These are phyloP conservation scores for Colletotrichum neosansevieriae DNA, from an alignment of 2,329 filamentous ascomycete species.

Conservation along the genomic window DNA sequence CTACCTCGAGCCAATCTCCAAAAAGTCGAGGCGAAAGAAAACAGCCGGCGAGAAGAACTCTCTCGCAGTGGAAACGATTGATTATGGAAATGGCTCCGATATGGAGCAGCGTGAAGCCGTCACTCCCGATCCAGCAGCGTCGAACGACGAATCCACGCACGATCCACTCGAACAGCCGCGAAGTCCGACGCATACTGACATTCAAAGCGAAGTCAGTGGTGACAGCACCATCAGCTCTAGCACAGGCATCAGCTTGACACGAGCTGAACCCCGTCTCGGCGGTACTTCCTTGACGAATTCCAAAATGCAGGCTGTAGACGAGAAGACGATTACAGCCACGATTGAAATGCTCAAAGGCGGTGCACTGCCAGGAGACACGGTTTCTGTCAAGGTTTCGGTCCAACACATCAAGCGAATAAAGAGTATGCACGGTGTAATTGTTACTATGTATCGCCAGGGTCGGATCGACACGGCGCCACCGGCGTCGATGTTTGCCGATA, in stretches of 20 bases:
- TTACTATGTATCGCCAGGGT: constrained; percentile 91
- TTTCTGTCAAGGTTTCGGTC: constrained; percentile 84
- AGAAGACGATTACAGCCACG: constrained; percentile 87
- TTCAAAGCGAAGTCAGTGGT: constrained; percentile 76
- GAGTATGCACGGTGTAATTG: constrained; percentile 91
- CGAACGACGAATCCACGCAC: constrained; percentile 55
- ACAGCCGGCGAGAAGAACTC: constrained; percentile 59
- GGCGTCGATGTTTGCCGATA: constrained; percentile 60
- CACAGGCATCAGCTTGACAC: constrained; percentile 67
- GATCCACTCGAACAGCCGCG: constrained; percentile 52
- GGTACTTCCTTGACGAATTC: constrained; percentile 57
- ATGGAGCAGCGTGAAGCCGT: constrained; percentile 40
- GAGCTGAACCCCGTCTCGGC: constrained; percentile 35
- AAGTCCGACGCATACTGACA: constrained; percentile 63
- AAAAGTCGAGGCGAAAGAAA: constrained; percentile 73
- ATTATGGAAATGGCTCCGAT: constrained; percentile 49
- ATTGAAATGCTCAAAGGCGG: constrained; percentile 86
- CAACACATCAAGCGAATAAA: constrained; percentile 91
- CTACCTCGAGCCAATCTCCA: constrained; percentile 88
- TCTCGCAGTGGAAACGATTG: constrained; percentile 56
- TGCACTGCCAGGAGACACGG: constrained; percentile 84
- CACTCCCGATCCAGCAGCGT: constrained; percentile 54
- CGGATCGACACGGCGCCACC: constrained; percentile 83
- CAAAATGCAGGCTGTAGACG: constrained; percentile 62
- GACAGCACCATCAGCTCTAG: constrained; percentile 78